Conservation (phyloP, 2,329 filamentous ascomycete species). For the Cylindrodendrum hubeiense region DNA sequence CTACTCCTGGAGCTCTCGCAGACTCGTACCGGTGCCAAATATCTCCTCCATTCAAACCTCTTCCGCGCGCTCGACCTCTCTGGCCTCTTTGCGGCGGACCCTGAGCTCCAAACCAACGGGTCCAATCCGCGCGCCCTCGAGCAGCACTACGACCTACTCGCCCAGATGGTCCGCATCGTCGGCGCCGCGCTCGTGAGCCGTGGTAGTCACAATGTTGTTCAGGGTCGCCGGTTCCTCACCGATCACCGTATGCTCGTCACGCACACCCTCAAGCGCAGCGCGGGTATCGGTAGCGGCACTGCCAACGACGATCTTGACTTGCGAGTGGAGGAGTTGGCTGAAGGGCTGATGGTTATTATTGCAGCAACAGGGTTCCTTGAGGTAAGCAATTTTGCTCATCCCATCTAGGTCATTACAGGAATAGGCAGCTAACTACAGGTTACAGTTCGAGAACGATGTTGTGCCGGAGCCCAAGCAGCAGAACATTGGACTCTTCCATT, state of each 20-base stretch:
- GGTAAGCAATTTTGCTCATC: constrained; percentile 63
- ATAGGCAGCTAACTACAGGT: constrained; percentile 30
- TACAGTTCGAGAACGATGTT: constrained; percentile 57
- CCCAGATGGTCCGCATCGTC: constrained; percentile 84
- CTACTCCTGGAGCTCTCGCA: constrained; percentile 88
- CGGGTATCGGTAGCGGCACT: constrained; percentile 74
- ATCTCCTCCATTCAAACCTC: constrained; percentile 89
- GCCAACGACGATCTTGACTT: constrained; percentile 62
- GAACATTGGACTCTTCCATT: constrained; percentile 56
- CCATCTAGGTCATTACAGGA: background rate
- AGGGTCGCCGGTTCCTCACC: constrained; percentile 82
- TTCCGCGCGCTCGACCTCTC: constrained; percentile 86
- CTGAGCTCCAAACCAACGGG: constrained; percentile 87
- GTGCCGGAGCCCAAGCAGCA: constrained; percentile 49
- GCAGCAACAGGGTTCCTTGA: constrained; percentile 87
- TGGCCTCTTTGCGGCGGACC: constrained; percentile 89
- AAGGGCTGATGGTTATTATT: constrained; percentile 87
- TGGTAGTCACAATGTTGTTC: constrained; percentile 84
- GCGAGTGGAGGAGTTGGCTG: constrained; percentile 81
- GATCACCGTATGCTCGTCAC: constrained; percentile 88
- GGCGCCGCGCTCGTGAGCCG: constrained; percentile 84
- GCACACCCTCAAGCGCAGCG: constrained; percentile 90
- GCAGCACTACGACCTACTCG: constrained; percentile 87
- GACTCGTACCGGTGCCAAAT: constrained; percentile 84
- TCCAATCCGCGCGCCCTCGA: constrained; percentile 78